Evolutionary conservation across 2,329 filamentous ascomycete species (phyloP), one percentile per base, ranked within the genome.

Genomic region (Claviceps monticola): DNA sequence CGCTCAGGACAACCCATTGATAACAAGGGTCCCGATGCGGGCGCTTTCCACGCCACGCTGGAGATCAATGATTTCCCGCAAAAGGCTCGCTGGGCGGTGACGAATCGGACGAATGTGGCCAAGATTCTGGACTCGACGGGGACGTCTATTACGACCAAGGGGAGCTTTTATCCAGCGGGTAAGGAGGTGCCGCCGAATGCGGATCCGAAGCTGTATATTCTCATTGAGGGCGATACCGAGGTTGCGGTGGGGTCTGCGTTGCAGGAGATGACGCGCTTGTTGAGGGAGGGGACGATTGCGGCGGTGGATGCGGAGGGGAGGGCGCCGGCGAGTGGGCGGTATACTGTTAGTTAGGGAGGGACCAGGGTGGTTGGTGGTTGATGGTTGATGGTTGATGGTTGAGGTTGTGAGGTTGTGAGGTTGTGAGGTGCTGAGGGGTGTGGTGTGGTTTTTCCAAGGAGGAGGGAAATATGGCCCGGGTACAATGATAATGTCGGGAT

Each of bases 21-120:
- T 72, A 98, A 98, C 72, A 96, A 96, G 68, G 93, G 93, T 1
- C 93, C 93, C 0, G 93, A 98, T 67, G 93, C 93, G 3, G 93
- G 93, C 49, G 89, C 90, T 0, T 98, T 89, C 76, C 93, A 98
- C 66, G 90, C 93, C 16, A 97, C 91, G 4, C 76, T 98, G 55
- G 93, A 97, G 68, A 98, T 98, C 79, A 98, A 98, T 68, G 93
- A 98, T 69, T 97, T 97, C 69, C 93, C 93, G 37, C 93, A 98
- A 67, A 97, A 96, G 74, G 93, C 93, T 57, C 82, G 93, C 60
- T 98, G 93, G 93, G 91, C 89, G 11, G 93, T 98, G 71, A 98
- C 93, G 41, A 98, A 98, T 67, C 82, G 93, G 57, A 97, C 93
- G 38, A 98, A 98, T 62, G 93, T 98, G 53, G 90, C 91, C 59